phyloP scores from a whole-genome alignment of 2,329 filamentous ascomycete species.

The Beauveria sp. region DNA sequence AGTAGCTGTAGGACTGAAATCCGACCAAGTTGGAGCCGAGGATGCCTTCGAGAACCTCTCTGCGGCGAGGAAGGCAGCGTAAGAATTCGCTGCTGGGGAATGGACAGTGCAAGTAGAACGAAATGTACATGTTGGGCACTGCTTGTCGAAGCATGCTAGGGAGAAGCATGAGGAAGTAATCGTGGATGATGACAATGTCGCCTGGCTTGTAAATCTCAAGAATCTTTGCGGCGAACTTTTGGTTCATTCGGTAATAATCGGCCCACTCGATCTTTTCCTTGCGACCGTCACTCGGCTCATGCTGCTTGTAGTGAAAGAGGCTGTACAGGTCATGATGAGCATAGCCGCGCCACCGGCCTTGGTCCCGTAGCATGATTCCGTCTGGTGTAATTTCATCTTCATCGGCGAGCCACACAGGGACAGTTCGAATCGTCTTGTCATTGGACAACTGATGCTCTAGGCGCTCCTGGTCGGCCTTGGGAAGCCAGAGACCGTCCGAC shows the following conservation, averaged over 20 bases:
- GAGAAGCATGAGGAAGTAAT: conserved; percentile 87
- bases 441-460: conserved; percentile 69
- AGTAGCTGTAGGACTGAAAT: conserved; percentile 94
- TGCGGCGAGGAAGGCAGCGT: conserved; percentile 77
- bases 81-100: conserved; percentile 97
- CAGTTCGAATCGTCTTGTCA: conserved; percentile 67
- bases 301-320: conserved; percentile 92
- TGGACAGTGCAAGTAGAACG: conserved; percentile 88
- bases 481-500: conserved; percentile 63
- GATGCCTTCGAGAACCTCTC: conserved; percentile 84
- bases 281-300: conserved; percentile 79
- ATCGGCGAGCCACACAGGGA: conserved; percentile 85
- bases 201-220: conserved; percentile 85
- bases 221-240: conserved; percentile 84
- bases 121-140: conserved; percentile 82
- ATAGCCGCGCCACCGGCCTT: conserved; percentile 80
- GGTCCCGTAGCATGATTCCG: conserved; percentile 70
- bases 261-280: conserved; percentile 78
- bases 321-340: conserved; percentile 89
- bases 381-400: conserved; percentile 59
- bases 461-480: conserved; percentile 59
- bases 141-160: conserved; percentile 83
- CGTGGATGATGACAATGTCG: conserved; percentile 86
- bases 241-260: conserved; percentile 90
- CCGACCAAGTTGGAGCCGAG: conserved; percentile 88